A percentile compares a stretch with the other conserved stretches of the same genome.
phyloP scores from a whole-genome alignment of 331 rosid species.

The Malus hybrid region DNA sequence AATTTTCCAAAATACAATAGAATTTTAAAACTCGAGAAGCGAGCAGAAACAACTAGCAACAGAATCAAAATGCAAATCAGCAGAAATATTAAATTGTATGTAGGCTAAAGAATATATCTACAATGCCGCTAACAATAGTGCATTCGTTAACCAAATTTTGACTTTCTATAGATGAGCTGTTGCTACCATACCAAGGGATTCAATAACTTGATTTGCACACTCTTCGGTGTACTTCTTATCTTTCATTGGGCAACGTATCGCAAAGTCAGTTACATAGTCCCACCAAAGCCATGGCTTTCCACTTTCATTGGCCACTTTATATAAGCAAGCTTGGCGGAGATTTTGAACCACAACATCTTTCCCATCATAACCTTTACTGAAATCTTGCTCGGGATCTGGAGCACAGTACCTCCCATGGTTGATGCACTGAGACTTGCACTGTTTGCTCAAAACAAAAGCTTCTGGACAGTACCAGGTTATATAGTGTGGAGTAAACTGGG shows the following conservation, averaged over 20 bases:
- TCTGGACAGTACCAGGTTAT: conserved; percentile 96
- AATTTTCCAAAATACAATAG: neutral
- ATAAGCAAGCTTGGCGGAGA: conserved; percentile 90
- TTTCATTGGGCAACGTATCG: conserved; percentile 97
- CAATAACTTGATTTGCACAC: conserved; percentile 79
- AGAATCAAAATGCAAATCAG: neutral
- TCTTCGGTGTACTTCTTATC: conserved; percentile 56
- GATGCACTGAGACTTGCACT: conserved; percentile 89
- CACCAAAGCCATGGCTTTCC: conserved; percentile 99
- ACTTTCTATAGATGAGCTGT: conserved; percentile 4
- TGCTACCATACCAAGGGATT: conserved; percentile 66
- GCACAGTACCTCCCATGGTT: conserved; percentile 93
- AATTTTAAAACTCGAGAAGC: neutral
- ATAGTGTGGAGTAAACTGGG: conserved; percentile 85
- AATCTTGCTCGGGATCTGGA: conserved; percentile 97
- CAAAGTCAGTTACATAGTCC: conserved; percentile 91
- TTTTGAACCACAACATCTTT: conserved; percentile 91
- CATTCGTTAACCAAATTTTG: neutral
- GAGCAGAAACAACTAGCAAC: neutral
- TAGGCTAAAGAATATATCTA: neutral
- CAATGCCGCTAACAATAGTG: neutral
- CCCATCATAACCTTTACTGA: conserved; percentile 86
- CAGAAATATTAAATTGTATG: neutral
- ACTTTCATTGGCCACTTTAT: conserved; percentile 83
- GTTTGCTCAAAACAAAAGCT: conserved; percentile 66